Evolutionary conservation across 1,139 yeast genomes (phyloP).

Genomic region (Candida sp.): DNA sequence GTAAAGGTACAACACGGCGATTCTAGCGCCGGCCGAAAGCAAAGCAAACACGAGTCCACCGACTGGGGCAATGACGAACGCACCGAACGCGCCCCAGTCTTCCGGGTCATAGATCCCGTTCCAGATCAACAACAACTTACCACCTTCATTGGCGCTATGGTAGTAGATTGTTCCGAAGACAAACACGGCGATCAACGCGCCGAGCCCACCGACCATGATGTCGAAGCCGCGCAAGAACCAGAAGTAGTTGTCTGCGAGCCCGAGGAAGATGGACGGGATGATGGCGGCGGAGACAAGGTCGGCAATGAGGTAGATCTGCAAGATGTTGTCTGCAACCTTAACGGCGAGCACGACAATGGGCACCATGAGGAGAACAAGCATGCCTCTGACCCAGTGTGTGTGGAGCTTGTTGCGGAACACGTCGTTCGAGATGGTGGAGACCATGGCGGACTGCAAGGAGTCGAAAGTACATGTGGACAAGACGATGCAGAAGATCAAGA

Average conservation of each 20-base stretch:
- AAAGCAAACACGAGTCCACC: constrained; percentile 73
- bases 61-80: constrained; percentile 89
- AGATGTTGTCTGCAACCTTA: constrained; percentile 77
- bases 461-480: constrained; percentile 91
- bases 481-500: constrained; percentile 71
- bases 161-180: constrained; percentile 85
- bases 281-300: constrained; percentile 88
- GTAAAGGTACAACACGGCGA: constrained; percentile 36
- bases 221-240: constrained; percentile 83
- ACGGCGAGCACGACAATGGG: constrained; percentile 88
- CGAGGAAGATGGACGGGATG: constrained; percentile 85
- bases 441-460: constrained; percentile 87
- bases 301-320: constrained; percentile 89
- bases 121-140: constrained; percentile 67
- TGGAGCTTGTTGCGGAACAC: constrained; percentile 81
- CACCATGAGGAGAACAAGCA: constrained; percentile 77
- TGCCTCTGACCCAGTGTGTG: constrained; percentile 65
- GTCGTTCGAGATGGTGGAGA: constrained; percentile 89
- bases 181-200: constrained; percentile 81
- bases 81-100: constrained; percentile 97
- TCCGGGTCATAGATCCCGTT: constrained; percentile 76
- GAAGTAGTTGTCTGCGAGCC: constrained; percentile 63
- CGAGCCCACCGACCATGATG: constrained; percentile 81
- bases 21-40: constrained; percentile 55
- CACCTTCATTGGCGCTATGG: constrained; percentile 75